Percentiles rank a stretch among this genome's conserved stretches.
These are phyloP conservation scores for Micromonas pusilla DNA, from an alignment of 139 green algal species.

Conservation along the genomic window DNA sequence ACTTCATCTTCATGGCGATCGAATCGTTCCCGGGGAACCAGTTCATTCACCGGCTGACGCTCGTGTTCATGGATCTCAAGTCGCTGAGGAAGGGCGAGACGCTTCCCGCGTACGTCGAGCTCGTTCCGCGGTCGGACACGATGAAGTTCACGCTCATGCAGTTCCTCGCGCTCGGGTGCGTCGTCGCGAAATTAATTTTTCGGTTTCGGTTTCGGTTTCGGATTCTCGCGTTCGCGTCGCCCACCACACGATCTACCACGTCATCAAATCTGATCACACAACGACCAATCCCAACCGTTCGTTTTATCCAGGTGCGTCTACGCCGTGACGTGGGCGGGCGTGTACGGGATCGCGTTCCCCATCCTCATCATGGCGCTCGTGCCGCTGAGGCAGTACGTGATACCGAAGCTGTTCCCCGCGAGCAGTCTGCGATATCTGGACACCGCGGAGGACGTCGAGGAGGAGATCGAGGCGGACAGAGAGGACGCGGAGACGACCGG, in stretches of 20 bases:
- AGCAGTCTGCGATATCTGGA: constrained; percentile 53
- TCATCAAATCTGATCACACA: too few relatives aligned
- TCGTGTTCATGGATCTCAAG: constrained; percentile 59
- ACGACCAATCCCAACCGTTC: constrained; percentile 55
- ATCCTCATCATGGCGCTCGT: constrained; percentile 75
- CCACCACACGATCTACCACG: constrained; percentile 51
- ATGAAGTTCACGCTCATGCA: background rate
- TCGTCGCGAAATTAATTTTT: too few relatives aligned
- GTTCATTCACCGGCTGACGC: constrained; percentile 63
- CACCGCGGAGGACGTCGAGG: constrained; percentile 54
- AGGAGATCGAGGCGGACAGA: background rate
- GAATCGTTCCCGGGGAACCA: constrained; percentile 68
- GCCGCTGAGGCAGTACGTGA: constrained; percentile 57
- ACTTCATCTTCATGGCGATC: constrained; percentile 84
- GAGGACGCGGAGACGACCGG: background rate
- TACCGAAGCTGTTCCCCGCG: constrained; percentile 51
- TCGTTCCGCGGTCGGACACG: constrained; percentile 17
- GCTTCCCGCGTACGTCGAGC: constrained; percentile 50
- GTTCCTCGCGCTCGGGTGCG: background rate
- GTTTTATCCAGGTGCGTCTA: constrained; percentile 44
- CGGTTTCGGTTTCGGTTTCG: constrained; percentile 50
- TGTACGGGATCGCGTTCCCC: constrained; percentile 64
- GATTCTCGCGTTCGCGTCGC: too few relatives aligned
- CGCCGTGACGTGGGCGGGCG: constrained; percentile 52
- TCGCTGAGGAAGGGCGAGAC: constrained; percentile 22